Base-by-base conservation (phyloP, 345 rosid genomes). In the Lumnitzera littorea region DNA sequence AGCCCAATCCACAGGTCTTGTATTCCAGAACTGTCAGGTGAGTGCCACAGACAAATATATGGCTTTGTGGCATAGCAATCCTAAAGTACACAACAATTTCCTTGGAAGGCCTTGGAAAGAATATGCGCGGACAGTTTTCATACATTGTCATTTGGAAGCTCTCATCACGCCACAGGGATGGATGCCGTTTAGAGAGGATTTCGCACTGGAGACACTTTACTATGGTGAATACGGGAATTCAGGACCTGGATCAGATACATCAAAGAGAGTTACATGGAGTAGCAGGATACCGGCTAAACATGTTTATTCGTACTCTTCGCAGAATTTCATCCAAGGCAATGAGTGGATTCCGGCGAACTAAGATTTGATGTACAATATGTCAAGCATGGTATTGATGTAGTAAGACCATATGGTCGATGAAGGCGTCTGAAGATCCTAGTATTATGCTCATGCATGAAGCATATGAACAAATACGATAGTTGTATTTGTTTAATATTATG, bases 21-120 rank as follows among this genome's bases (percentile, higher is more conserved):
- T 94, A 51, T 83, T 94, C 65, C 79, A 70, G 7, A 88, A 84
- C 63, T 94, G 99, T 70, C 50, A 63, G 67, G 75, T 94, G 29
- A 86, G 80, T 41, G 96, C 96, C 51, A 94, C 99, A 0, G 80
- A 81, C 56, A 86, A 85, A 51, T 94, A 88, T 65, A 75, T 84
- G 96, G 78, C 57, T 55, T 65, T 86, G 24, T 90, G 73, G 64
- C 36, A 46, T 8, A 75, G 75, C 64, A 86, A 88, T 1, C 96
- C 97, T 3, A 46, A 64, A 17, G 86, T 80, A 36, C 99, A 94
- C 60, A 69, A 51, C 63, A 94, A 72, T 66, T 94, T 15, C 70
- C 69, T 94, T 69, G 97, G 97, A 47, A 71, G 97, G 79, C 97
- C 99, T 1, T 94, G 99, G 99, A 94, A 94, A 77, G 97, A 94